Conservation (phyloP, 169 alveolate species). For the Babesia microti region DNA sequence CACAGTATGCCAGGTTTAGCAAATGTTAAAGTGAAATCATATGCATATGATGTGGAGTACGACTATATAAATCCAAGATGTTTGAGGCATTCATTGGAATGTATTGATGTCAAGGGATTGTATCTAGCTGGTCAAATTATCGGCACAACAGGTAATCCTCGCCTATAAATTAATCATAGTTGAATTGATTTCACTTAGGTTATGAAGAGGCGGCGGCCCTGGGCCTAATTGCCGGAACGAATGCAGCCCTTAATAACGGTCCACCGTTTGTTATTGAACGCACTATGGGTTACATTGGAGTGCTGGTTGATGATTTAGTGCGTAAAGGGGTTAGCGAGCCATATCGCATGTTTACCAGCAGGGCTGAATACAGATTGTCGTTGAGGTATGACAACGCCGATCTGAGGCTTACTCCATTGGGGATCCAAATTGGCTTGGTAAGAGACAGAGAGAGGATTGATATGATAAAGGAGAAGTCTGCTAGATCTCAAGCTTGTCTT, state of each 20-base stretch:
- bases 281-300: slow-evolving; percentile 76
- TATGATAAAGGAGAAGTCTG: slow-evolving; percentile 38
- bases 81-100: slow-evolving; percentile 64
- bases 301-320: slow-evolving; percentile 76
- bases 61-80: slow-evolving; percentile 67
- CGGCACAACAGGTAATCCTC: slow-evolving; percentile 75
- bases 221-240: slow-evolving; percentile 83
- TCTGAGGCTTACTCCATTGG: slow-evolving; percentile 66
- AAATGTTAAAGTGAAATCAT: slow-evolving; percentile 61
- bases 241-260: slow-evolving; percentile 65
- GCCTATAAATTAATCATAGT: no score
- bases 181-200: slow-evolving; percentile 21
- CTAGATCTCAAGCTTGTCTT: slow-evolving; percentile 8
- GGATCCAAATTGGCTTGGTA: slow-evolving; percentile 57
- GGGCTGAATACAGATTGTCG: slow-evolving; percentile 72
- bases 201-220: slow-evolving; percentile 88
- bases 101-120: slow-evolving; percentile 56
- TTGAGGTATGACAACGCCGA: slow-evolving; percentile 72
- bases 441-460: slow-evolving; percentile 36
- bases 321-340: slow-evolving; percentile 76
- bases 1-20: slow-evolving; percentile 62
- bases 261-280: slow-evolving; percentile 50
- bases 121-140: slow-evolving; percentile 82
- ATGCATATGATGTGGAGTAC: slow-evolving; percentile 83
- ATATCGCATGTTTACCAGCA: slow-evolving; percentile 78